Percentiles rank a stretch among this genome's conserved stretches.
phyloP scores from a whole-genome alignment of 2,329 filamentous ascomycete species.

The Xenosphaeropsis pyriputrescens region DNA sequence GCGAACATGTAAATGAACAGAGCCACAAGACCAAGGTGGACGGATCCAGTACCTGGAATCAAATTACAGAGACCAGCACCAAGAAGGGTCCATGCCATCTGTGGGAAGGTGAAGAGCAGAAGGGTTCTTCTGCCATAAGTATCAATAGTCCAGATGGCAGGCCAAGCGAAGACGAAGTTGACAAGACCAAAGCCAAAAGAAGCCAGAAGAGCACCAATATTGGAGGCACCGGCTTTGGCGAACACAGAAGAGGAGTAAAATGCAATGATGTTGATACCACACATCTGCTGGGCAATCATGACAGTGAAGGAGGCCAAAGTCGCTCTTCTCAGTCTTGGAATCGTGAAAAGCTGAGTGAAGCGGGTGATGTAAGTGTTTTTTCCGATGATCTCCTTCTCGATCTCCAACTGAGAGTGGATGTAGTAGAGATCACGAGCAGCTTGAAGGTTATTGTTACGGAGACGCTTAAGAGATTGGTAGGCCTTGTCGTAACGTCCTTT shows the following conservation, averaged over 20 bases:
- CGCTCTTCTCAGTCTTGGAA: constrained; percentile 47
- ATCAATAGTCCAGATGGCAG: constrained; percentile 52
- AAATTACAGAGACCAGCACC: constrained; percentile 36
- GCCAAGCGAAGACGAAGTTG: constrained; percentile 50
- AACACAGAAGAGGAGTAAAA: constrained; percentile 52
- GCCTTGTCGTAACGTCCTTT: constrained; percentile 45
- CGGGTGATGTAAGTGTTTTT: constrained; percentile 40
- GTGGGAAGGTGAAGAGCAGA: constrained; percentile 46
- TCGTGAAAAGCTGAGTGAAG: constrained; percentile 42
- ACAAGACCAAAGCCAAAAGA: constrained; percentile 51
- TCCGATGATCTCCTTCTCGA: constrained; percentile 35
- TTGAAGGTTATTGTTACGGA: constrained; percentile 37
- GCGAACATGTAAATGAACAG: constrained; percentile 46
- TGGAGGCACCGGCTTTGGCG: constrained; percentile 32
- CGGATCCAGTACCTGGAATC: constrained; percentile 28
- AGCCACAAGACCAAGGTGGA: constrained; percentile 35
- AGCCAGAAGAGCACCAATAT: constrained; percentile 36
- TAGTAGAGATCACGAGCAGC: constrained; percentile 41
- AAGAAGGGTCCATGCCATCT: constrained; percentile 39
- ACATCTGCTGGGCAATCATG: constrained; percentile 53
- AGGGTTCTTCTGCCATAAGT: constrained; percentile 51
- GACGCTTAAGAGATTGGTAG: constrained; percentile 33
- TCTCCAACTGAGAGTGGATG: constrained; percentile 40
- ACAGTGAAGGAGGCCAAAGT: constrained; percentile 44
- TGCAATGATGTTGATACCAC: constrained; percentile 37